Conservation (phyloP, 805 yeast genomes). For the Yarrowia keelungensis region DNA sequence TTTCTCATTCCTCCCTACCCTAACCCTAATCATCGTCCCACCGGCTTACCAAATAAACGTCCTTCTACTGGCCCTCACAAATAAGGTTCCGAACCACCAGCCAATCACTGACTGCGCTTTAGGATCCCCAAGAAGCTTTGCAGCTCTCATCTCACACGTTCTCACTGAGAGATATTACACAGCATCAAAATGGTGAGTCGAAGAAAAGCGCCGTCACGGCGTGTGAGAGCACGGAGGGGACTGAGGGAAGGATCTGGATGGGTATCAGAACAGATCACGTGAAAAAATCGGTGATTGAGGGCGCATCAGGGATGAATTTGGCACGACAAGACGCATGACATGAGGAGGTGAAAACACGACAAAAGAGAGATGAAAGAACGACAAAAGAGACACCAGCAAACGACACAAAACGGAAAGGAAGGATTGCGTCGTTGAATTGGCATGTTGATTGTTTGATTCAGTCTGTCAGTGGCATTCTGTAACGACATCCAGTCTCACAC, state of each 20-base stretch:
- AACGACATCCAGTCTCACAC: no score
- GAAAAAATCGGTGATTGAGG: no score
- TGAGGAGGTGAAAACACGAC: no score
- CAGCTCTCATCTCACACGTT: conserved; percentile 32
- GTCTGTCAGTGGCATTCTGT: no score
- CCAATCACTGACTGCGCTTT: conserved; percentile 29
- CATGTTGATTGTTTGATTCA: no score
- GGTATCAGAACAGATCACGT: not conserved
- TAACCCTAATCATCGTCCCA: conserved; percentile 7
- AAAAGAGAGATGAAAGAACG: no score
- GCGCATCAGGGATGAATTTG: no score
- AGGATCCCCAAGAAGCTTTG: conserved; percentile 28
- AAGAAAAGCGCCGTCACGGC: not conserved
- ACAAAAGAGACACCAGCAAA: no score
- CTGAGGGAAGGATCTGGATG: no score
- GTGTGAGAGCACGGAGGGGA: not conserved
- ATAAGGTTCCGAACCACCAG: not conserved
- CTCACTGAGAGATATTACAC: conserved; percentile 32
- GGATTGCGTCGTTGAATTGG: no score
- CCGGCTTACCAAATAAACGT: conserved; percentile 1
- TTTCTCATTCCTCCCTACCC: not conserved
- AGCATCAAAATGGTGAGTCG: conserved; percentile 39
- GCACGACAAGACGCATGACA: no score
- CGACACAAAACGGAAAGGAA: no score
- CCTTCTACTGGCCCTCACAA: not conserved